Percentiles rank a stretch among this genome's conserved stretches.
Conservation (phyloP, 192 early-diverging fungal genomes). For the Linnemannia zychae region DNA sequence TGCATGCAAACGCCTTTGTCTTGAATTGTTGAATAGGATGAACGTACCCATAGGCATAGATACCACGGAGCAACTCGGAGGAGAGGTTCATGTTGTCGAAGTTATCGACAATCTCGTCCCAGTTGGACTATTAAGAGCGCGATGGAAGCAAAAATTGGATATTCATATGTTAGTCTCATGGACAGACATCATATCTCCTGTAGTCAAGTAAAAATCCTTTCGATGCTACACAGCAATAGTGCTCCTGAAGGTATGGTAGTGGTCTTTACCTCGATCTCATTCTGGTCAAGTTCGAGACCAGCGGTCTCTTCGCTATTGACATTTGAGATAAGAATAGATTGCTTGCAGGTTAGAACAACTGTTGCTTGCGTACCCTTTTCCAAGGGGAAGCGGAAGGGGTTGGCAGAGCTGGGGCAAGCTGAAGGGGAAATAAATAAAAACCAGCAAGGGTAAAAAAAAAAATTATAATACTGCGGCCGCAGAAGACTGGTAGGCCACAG, state of each 20-base stretch:
- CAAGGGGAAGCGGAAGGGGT: neutral
- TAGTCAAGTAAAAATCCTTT: neutral
- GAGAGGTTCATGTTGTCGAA: slow-evolving; percentile 97
- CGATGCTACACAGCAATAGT: neutral
- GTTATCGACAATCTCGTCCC: slow-evolving; percentile 93
- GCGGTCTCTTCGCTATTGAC: slow-evolving; percentile 28
- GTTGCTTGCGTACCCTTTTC: neutral
- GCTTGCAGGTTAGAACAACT: neutral
- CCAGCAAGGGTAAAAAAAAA: neutral
- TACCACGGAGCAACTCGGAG: slow-evolving; percentile 93
- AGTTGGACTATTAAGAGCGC: slow-evolving; percentile 81
- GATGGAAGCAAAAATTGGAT: slow-evolving; percentile 3
- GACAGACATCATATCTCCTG: neutral
- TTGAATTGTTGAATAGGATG: neutral
- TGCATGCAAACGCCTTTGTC: neutral
- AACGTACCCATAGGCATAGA: slow-evolving; percentile 95
- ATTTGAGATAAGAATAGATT: neutral
- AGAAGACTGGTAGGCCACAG: neutral
- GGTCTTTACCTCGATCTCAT: slow-evolving; percentile 54
- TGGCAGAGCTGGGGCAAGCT: neutral
- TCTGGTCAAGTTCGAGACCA: slow-evolving; percentile 56
- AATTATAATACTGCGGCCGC: slow-evolving; percentile 5
- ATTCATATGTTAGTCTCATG: neutral
- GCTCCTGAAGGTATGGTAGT: neutral
- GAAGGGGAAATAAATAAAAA: neutral